Percentiles rank a stretch among this genome's conserved stretches.
phyloP scores from a whole-genome alignment of 2,329 filamentous ascomycete species.

The Stenocarpella maydis region DNA sequence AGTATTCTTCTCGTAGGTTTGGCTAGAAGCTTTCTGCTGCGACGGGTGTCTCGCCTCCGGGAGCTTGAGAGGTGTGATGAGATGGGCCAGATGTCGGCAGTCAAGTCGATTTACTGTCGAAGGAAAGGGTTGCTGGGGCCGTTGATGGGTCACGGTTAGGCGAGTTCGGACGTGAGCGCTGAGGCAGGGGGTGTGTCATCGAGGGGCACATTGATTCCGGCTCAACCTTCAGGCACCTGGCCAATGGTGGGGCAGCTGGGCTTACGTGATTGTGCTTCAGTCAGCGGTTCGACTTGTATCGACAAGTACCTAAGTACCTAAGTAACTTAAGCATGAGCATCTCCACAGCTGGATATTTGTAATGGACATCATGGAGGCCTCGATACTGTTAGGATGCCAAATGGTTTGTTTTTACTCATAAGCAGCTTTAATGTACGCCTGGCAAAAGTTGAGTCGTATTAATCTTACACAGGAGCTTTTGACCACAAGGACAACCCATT shows the following conservation, averaged over 20 bases:
- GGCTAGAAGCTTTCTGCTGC: neutral
- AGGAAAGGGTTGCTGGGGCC: neutral
- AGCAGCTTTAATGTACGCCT: constrained; percentile 24
- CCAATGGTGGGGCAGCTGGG: constrained; percentile 8
- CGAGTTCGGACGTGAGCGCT: neutral
- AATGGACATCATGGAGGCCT: neutral
- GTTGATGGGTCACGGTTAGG: neutral
- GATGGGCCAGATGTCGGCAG: neutral
- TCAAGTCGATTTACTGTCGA: neutral
- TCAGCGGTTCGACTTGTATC: neutral
- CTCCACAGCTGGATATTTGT: neutral
- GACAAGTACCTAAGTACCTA: neutral
- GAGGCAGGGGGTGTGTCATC: constrained; percentile 8
- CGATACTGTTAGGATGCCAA: neutral
- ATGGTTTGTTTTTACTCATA: too few species aligned
- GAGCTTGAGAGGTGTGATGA: neutral
- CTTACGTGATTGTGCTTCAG: neutral
- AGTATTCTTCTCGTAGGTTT: neutral
- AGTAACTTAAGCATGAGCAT: too few species aligned
- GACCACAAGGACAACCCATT: neutral
- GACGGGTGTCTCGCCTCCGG: neutral
- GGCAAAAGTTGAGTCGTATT: constrained; percentile 32
- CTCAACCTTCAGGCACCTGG: constrained; percentile 1
- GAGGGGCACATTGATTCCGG: constrained; percentile 16
- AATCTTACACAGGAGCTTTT: constrained; percentile 31